These are phyloP conservation scores for Alloteropsis angusta DNA, from an alignment of 202 grass and related monocot species.

Conservation along the genomic window DNA sequence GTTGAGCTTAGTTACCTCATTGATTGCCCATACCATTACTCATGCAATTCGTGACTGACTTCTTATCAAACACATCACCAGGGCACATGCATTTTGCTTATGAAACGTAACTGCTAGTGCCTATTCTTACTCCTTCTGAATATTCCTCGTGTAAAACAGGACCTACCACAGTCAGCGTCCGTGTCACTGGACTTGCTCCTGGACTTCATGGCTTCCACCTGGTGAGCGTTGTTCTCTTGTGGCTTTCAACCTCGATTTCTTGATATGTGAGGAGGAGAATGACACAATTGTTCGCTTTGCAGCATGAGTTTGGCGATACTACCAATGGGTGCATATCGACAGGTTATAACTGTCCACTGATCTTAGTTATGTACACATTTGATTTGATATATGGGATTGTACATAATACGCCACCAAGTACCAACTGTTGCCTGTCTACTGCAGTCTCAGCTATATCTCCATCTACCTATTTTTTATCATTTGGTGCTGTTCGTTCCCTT, in stretches of 20 bases:
- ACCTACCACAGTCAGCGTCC: slow-evolving; percentile 62
- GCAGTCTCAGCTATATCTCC: neutral
- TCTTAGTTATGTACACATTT: neutral
- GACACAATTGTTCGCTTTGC: slow-evolving; percentile 22
- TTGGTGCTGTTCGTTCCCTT: too few species aligned
- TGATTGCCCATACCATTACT: neutral
- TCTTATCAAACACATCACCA: neutral
- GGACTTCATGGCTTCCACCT: slow-evolving; percentile 84
- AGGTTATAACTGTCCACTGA: slow-evolving; percentile 24
- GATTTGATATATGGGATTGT: neutral
- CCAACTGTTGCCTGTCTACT: neutral
- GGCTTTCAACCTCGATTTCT: neutral
- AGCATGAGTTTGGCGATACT: slow-evolving; percentile 89
- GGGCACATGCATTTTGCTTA: neutral
- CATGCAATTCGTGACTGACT: neutral
- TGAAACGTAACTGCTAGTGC: neutral
- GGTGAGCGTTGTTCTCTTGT: slow-evolving; percentile 28
- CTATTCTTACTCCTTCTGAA: neutral
- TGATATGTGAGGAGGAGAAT: neutral
- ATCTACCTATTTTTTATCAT: neutral
- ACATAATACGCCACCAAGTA: neutral
- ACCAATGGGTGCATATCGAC: slow-evolving; percentile 99
- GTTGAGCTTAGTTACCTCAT: neutral
- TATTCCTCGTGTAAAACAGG: slow-evolving; percentile 37
- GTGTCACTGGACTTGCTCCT: slow-evolving; percentile 67